Evolutionary conservation across 1,139 yeast genomes (phyloP), one percentile per base, ranked within the genome.

Genomic region (Hyphopichia burtonii): DNA sequence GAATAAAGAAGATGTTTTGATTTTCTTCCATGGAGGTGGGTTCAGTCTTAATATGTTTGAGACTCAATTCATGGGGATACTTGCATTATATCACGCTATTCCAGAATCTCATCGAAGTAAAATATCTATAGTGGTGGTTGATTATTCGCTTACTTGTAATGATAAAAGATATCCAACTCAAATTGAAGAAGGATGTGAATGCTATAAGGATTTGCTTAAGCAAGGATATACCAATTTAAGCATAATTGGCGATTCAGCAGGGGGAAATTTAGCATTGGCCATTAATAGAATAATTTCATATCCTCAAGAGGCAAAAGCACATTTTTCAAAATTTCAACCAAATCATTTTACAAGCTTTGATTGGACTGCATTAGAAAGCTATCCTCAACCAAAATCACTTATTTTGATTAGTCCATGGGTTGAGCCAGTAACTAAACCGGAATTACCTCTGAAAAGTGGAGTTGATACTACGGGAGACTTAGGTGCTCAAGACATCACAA

Each of bases 221-320:
- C 47, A 59, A 16, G 68, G 71, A 1, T 67, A 61, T 41, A 46
- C 50, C 6, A 62, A 66, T 35, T 59, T 75, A 39, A 59, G 60
- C 19, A 46, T 74, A 4, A 44, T 70, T 34, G 80, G 79, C 7
- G 81, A 74, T 48, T 74, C 80, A 2, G 74, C 76, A 23, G 80
- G 81, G 12, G 75, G 63, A 3, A 74, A 74, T 50, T 54, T 73
- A 49, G 58, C 65, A 7, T 47, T 68, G 15, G 58, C 66, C 4
- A 36, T 71, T 14, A 51, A 62, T n/a, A 60, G 74, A 41, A 65
- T 59, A 43, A 50, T 62, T 31, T 62, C 67, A n/a, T 57, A 63
- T 40, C 65, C 69, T 1, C 65, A 64, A 31, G 65, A 65, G 43
- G 56, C 63, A 2, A 40, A 47, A 15, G 41, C 40, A 14, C 61